These are phyloP conservation scores for Trichocomaceae sp. DNA, from an alignment of 2,329 filamentous ascomycete genomes.

Conservation along the genomic window DNA sequence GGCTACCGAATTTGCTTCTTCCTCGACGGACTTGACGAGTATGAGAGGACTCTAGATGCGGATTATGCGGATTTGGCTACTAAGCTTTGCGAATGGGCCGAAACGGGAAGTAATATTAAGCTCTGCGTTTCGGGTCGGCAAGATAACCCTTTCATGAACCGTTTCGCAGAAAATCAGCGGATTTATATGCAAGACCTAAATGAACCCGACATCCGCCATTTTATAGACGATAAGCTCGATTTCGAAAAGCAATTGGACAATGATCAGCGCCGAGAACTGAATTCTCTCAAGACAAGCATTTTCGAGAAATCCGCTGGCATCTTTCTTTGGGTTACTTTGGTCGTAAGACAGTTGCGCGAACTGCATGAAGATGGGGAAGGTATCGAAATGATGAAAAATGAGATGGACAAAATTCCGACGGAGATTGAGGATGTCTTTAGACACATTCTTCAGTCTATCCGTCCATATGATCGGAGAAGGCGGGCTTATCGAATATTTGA, in stretches of 20 bases:
- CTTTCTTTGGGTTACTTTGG: constrained; percentile 4
- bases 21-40: constrained; percentile 7
- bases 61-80: not conserved
- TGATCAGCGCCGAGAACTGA: not conserved
- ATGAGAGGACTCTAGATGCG: not conserved
- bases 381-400: not conserved
- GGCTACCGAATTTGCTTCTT: constrained; percentile 8
- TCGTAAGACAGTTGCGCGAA: not conserved
- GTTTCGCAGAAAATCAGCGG: not conserved
- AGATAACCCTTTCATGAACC: not conserved
- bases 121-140: constrained; percentile 4
- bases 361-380: not conserved
- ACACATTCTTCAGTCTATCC: not conserved
- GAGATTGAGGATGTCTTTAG: not conserved
- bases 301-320: not conserved
- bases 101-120: not conserved
- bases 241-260: not conserved
- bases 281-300: not conserved
- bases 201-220: not conserved
- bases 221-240: not conserved
- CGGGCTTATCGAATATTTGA: not conserved
- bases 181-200: not conserved
- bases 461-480: not conserved
- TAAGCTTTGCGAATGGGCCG: not conserved
- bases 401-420: not conserved